Evolutionary conservation across 306 rosid species (phyloP), one percentile per base, ranked within the genome.

Genomic region (Cicer yamashitae): DNA sequence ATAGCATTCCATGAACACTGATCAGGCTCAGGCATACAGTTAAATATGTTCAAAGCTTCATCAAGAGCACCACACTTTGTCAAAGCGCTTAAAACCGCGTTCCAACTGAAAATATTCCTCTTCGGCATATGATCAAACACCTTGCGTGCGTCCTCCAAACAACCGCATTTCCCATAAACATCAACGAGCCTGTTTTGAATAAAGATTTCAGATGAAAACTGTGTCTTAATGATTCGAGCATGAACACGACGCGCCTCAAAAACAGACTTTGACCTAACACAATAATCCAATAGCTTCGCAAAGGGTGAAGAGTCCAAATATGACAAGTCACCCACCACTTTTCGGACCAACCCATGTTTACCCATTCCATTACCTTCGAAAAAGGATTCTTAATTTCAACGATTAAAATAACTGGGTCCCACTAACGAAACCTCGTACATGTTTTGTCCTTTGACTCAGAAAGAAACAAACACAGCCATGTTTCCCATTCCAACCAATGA

Each of bases 1-100:
- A 87, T 84, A 8, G 85, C 82, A 63, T 87, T 87, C 90, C 90
- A 87, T 0, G 90, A 87, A 79, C 90, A 87, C 68, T 87, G 90
- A 63, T 87, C 88, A 6, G 83, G 83, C 70, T 74, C 80, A 0
- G 85, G 88, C 85, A 87, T 80, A 0, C 30, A 79, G 45, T 71
- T 62, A 80, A 87, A 87, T 44, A 84, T n/a, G 46, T 51, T 51
- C n/a, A 64, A 25, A 45, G 88, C 90, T 78, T 87, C 87, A 48
- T 87, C 82, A 74, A 87, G 77, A 17, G 20, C 74, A 60, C 84
- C 85, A 4, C 51, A 67, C 62, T 75, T 79, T 0, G 77, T 75
- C 81, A 82, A 70, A n/a, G 79, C 71, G 38, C 73, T 82, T 67
- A 82, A 73, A 58, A 82, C 51, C 0, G 88, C 86, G 7, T 87